Conservation (phyloP, 148 eudicot species). For the Rhododendron molle region DNA sequence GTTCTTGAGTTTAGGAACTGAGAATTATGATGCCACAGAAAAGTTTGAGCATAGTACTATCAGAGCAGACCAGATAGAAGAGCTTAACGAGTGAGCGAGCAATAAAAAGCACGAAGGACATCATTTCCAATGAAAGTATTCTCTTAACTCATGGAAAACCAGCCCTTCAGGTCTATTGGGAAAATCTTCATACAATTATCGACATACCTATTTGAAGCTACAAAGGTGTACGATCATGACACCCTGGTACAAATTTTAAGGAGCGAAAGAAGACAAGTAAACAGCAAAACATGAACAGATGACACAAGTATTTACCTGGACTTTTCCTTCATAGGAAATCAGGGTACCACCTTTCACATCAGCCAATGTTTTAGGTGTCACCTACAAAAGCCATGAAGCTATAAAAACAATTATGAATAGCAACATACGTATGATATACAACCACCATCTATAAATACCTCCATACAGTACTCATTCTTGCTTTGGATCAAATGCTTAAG, state of each 20-base stretch:
- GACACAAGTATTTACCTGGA: slow-evolving; percentile 54
- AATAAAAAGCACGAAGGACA: not conserved
- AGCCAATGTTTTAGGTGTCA: slow-evolving; percentile 97
- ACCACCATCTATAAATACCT: slow-evolving; percentile 39
- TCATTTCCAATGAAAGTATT: not conserved
- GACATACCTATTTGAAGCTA: not conserved
- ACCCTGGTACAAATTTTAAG: not conserved
- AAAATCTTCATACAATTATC: not conserved
- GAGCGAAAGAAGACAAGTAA: not conserved
- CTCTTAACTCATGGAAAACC: not conserved
- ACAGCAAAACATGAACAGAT: not conserved
- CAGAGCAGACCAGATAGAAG: not conserved
- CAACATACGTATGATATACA: not conserved
- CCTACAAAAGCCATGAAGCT: slow-evolving; percentile 45
- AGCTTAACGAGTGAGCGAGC: not conserved
- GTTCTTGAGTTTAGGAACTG: not conserved
- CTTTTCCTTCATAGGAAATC: slow-evolving; percentile 92
- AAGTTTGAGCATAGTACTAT: not conserved
- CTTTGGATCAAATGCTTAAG: slow-evolving; percentile 74
- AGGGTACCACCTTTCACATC: slow-evolving; percentile 99
- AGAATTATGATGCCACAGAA: not conserved
- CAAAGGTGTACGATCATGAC: not conserved
- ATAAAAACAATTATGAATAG: not conserved
- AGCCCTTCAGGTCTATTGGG: not conserved
- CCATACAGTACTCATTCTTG: slow-evolving; percentile 99